Base-by-base conservation (phyloP, 2,329 filamentous ascomycete species). In the Penicillium sp. region DNA sequence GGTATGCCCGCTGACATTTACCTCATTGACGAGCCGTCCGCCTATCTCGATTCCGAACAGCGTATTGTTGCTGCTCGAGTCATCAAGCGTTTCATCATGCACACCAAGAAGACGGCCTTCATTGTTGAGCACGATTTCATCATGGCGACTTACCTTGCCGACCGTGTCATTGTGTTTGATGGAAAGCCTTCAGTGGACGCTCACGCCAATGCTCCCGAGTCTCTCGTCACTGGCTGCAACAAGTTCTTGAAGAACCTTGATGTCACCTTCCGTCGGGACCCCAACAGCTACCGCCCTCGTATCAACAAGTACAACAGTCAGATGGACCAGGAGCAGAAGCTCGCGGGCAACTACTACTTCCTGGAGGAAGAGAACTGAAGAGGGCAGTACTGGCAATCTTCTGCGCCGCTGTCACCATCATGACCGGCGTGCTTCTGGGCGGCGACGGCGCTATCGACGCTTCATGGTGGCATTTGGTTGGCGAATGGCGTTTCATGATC, bases 121-220 rank as follows among this genome's bases (percentile, higher is more conserved):
- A 84, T 98, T 60, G 91, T 98, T 69, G 93, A 98, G 83, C 93
- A 98, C 86, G 93, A 98, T 80, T 97, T 98, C 77, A 95, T 97
- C 76, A 96, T 97, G 90, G 82, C 83, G 36, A 86, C 83, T 38
- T 86, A 86, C 65, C 78, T 86, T 40, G 83, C 93, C 39, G 94
- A 98, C 66, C 88, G 93, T 59, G 93, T 98, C 70, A 98, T 98
- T 65, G 93, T 98, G 65, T 98, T 98, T 65, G 93, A 97, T 66
- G 93, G 94, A 61, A 68, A 94, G 74, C 93, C 94, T 42, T 93
- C 90, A 65, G 80, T 95, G 60, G 78, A 95, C 59, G 82, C 93
- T 46, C 88, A 85, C 59, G 94, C 93, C 59, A 95, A 95, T 71
- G 77, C 78, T 43, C 93, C 94, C 33, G 89, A 98, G 75, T 94